Evolutionary conservation across 495 filamentous ascomycete genomes (phyloP), one percentile per base, ranked within the genome.

Genomic region (Beverwykella pulmonaria): DNA sequence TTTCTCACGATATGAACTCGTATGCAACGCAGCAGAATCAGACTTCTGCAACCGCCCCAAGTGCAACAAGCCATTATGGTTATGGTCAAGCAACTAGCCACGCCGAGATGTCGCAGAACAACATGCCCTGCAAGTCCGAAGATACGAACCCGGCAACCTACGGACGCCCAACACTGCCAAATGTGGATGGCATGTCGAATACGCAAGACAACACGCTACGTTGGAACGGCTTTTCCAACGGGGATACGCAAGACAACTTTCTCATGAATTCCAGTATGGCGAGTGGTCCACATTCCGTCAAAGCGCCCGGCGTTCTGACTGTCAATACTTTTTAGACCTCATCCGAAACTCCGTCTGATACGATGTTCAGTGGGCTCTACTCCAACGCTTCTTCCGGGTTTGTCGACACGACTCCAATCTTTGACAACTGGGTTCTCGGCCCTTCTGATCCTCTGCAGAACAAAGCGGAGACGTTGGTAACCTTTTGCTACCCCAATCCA

Each of bases 401-500:
- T 50, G 65, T 59, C 30, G 71, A 68, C 59, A 56, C 49, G 14
- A 26, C 48, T 59, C 58, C 64, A 36, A 41, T 68, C 10, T 71
- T 76, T 65, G 70, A 73, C 27, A 73, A 71, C 57, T 77, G 74
- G 75, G 69, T 69, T 54, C 20, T 70, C 36, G 73, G 70, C 55
- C 39, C 63, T 25, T 48, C 64, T 61, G 76, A 78, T 65, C 74
- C 74, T 17, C 46, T 75, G 64, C 74, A 76, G 60, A 61, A 50
- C 55, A 79, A 76, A 57, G 72, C 73, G 25, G 72, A 69, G 29
- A 69, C 68, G 46, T 61, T 78, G 49, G 65, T 74, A 41, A 60
- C 63, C 47, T 87, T 86, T 63, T 83, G 86, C 73, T 85, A 83
- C 71, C 80, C 85, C 9, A 69, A 81, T 34, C 72, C 75, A 41